phyloP scores from a whole-genome alignment of 371 early-diverging fungal genomes.

The Blyttiomyces sp. region DNA sequence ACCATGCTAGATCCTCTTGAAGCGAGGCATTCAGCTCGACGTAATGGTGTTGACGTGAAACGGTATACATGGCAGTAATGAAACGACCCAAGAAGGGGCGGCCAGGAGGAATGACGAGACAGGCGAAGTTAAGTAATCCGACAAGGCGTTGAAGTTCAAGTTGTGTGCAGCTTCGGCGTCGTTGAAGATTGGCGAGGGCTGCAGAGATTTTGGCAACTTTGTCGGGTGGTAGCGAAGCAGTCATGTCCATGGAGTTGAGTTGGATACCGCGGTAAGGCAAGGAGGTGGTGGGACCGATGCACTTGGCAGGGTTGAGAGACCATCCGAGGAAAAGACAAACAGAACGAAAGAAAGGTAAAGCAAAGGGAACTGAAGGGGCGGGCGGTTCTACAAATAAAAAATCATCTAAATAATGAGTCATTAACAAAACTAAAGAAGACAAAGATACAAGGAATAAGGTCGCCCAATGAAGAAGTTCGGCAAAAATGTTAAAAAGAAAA shows the following conservation, averaged over 20 bases:
- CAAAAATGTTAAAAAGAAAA: slow-evolving; percentile 14
- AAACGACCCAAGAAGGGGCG: slow-evolving; percentile 10
- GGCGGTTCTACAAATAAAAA: slow-evolving; percentile 7
- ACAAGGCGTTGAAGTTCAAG: background rate
- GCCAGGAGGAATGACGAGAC: background rate
- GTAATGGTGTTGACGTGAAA: background rate
- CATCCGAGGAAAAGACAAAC: background rate
- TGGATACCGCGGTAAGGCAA: slow-evolving; percentile 3
- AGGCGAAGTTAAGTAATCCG: background rate
- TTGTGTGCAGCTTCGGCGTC: background rate
- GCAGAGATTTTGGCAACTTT: background rate
- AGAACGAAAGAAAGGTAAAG: background rate
- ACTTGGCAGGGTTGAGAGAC: slow-evolving; percentile 4
- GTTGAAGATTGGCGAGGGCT: background rate
- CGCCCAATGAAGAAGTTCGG: slow-evolving; percentile 10
- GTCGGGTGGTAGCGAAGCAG: background rate
- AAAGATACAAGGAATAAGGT: background rate
- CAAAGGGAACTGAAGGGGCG: background rate
- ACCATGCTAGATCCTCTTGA: slow-evolving; percentile 13
- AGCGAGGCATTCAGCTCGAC: background rate
- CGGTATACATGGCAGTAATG: background rate
- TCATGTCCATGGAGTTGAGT: background rate
- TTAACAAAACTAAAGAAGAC: no score
- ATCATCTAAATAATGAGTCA: slow-evolving; percentile 12
- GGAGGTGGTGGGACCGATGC: background rate